Percentiles rank a stretch among this genome's conserved stretches.
phyloP scores from a whole-genome alignment of 2,329 filamentous ascomycete species.

The Verticillium zaregamsianum region DNA sequence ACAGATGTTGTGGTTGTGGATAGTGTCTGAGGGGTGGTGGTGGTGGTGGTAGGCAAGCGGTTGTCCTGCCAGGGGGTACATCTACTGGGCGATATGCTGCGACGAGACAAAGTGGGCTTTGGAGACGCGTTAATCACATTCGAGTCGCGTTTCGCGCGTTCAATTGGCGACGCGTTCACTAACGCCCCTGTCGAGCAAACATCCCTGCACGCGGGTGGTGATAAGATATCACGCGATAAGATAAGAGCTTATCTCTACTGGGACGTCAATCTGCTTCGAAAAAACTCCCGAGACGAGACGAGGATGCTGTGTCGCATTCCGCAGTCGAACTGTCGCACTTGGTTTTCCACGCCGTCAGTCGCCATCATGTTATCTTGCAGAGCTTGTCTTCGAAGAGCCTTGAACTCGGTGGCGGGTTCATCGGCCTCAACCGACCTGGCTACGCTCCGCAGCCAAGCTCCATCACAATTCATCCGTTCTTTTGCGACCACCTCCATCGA shows the following conservation, averaged over 20 bases:
- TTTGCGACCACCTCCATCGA: not conserved
- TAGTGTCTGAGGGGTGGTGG: not conserved
- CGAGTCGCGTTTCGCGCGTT: not conserved
- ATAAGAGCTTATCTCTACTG: not conserved
- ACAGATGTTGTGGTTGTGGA: not conserved
- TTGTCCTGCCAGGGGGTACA: not conserved
- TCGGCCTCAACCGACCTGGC: slow-evolving; percentile 1
- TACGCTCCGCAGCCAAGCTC: not conserved
- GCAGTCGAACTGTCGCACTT: not conserved
- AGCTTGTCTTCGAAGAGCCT: slow-evolving; percentile 26
- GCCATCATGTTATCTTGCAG: slow-evolving; percentile 32
- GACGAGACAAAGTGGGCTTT: not conserved
- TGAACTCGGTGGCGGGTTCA: slow-evolving; percentile 7
- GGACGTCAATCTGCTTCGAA: not conserved
- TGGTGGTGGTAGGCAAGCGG: not conserved
- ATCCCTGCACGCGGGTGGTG: not conserved
- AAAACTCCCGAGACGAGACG: not conserved
- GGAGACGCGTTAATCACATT: slow-evolving; percentile 1
- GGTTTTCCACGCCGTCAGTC: not conserved
- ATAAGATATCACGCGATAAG: not conserved
- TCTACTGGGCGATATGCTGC: not conserved
- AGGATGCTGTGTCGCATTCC: not conserved
- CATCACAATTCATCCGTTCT: not conserved
- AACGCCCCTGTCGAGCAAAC: not conserved
- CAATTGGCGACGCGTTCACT: not conserved